phyloP scores from a whole-genome alignment of 2,329 filamentous ascomycete species.

The Pseudovirgaria hyperparasitica region DNA sequence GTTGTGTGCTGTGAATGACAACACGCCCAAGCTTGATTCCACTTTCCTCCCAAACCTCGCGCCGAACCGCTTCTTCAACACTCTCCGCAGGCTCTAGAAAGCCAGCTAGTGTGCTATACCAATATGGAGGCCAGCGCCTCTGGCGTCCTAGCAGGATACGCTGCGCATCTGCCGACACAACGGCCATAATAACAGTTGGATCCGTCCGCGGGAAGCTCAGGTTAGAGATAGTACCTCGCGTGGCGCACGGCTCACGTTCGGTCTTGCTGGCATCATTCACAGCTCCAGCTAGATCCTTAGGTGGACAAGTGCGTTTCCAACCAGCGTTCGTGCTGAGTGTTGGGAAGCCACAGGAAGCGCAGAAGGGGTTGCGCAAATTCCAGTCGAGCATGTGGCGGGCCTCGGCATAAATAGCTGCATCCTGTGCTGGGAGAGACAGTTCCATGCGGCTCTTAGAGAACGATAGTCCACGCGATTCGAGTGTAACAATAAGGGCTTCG shows the following conservation, averaged over 20 bases:
- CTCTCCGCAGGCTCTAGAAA: conserved; percentile 39
- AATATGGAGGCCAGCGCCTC: conserved; percentile 69
- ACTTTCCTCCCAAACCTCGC: conserved; percentile 39
- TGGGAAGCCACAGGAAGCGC: conserved; percentile 71
- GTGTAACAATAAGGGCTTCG: conserved; percentile 43
- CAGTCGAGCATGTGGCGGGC: conserved; percentile 82
- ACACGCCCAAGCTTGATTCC: conserved; percentile 36
- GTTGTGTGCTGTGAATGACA: conserved; percentile 38
- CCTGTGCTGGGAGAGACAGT: conserved; percentile 46
- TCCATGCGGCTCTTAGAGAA: conserved; percentile 57
- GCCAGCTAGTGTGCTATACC: conserved; percentile 71
- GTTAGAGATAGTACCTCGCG: conserved; percentile 77
- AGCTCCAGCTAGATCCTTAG: conserved; percentile 47
- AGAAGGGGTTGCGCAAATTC: conserved; percentile 89
- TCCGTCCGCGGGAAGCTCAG: conserved; percentile 86
- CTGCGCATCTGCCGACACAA: conserved; percentile 68
- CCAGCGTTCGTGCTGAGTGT: conserved; percentile 70
- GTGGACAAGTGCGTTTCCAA: conserved; percentile 68
- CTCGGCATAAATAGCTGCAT: conserved; percentile 81
- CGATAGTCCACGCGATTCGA: conserved; percentile 48
- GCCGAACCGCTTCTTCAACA: conserved; percentile 37
- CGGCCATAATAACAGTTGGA: conserved; percentile 88
- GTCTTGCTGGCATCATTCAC: conserved; percentile 25
- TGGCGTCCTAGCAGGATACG: conserved; percentile 73
- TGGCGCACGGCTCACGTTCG: conserved; percentile 60